These are phyloP conservation scores for Phylloporus rhodoxanthus DNA, from an alignment of 768 basidiomycete genomes.

Conservation along the genomic window DNA sequence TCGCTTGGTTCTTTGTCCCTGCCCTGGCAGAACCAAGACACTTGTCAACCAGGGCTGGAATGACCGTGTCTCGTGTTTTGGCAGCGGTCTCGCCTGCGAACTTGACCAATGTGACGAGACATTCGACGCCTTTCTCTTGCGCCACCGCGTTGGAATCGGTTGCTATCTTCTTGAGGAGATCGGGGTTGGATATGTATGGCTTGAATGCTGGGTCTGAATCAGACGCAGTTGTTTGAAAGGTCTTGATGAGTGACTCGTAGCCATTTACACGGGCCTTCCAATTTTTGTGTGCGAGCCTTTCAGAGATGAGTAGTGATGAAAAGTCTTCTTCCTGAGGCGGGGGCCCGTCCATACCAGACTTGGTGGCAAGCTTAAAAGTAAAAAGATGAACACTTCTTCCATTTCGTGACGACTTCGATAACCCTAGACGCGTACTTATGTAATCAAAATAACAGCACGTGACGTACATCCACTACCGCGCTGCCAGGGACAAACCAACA, in stretches of 20 bases:
- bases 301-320: constrained; percentile 65
- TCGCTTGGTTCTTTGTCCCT: constrained; percentile 81
- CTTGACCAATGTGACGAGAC: constrained; percentile 78
- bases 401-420: constrained; percentile 5
- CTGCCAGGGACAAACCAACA: constrained; percentile 53
- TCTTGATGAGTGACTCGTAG: constrained; percentile 82
- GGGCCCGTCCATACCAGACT: constrained; percentile 72
- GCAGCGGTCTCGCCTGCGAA: constrained; percentile 87
- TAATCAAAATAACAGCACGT: constrained; percentile 22
- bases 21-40: constrained; percentile 87
- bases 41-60: constrained; percentile 94
- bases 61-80: constrained; percentile 70
- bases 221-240: constrained; percentile 82
- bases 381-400: constrained; percentile 4
- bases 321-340: constrained; percentile 95
- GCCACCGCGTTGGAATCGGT: constrained; percentile 94
- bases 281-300: constrained; percentile 89
- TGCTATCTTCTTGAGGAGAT: constrained; percentile 79
- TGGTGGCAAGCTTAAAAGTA: constrained; percentile 3
- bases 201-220: constrained; percentile 93
- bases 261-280: constrained; percentile 98
- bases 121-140: constrained; percentile 96
- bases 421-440: constrained; percentile 13
- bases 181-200: constrained; percentile 74
- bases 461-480: constrained; percentile 21